Evolutionary conservation across 2,329 filamentous ascomycete species (phyloP).

Genomic region (Talaromyces sp.): DNA sequence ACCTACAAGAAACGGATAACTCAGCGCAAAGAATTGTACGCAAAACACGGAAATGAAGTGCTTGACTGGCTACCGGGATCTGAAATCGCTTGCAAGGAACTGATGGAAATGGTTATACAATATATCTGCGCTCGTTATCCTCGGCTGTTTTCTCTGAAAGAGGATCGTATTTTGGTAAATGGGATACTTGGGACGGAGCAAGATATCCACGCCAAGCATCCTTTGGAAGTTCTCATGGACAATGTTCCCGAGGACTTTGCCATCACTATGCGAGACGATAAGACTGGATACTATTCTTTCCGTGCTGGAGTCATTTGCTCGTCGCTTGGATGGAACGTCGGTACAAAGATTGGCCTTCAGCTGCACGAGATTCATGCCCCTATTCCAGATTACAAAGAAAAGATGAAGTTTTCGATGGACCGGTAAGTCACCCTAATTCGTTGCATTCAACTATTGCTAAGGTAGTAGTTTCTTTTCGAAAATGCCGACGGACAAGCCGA

Average conservation of each 20-base stretch:
- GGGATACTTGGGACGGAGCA: conserved; percentile 58
- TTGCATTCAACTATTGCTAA: conserved; percentile 1
- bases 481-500: conserved; percentile 65
- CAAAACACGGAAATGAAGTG: conserved; percentile 57
- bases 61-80: conserved; percentile 66
- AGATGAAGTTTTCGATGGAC: conserved; percentile 85
- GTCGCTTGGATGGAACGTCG: conserved; percentile 72
- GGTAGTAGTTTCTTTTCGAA: conserved; percentile 67
- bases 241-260: conserved; percentile 83
- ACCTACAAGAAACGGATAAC: conserved; percentile 63
- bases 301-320: conserved; percentile 74
- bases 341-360: conserved; percentile 64
- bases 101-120: conserved; percentile 81
- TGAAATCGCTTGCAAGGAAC: conserved; percentile 73
- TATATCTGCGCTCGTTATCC: conserved; percentile 76
- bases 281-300: conserved; percentile 66
- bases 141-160: conserved; percentile 58
- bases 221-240: conserved; percentile 64
- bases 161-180: conserved; percentile 60
- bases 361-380: conserved; percentile 66
- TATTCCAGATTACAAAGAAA: conserved; percentile 79
- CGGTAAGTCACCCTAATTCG: conserved; percentile 45
- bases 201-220: conserved; percentile 55
- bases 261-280: conserved; percentile 65
- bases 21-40: conserved; percentile 61